Evolutionary conservation across 805 yeast species (phyloP).

Genomic region (Metschnikowia santaceciliae): DNA sequence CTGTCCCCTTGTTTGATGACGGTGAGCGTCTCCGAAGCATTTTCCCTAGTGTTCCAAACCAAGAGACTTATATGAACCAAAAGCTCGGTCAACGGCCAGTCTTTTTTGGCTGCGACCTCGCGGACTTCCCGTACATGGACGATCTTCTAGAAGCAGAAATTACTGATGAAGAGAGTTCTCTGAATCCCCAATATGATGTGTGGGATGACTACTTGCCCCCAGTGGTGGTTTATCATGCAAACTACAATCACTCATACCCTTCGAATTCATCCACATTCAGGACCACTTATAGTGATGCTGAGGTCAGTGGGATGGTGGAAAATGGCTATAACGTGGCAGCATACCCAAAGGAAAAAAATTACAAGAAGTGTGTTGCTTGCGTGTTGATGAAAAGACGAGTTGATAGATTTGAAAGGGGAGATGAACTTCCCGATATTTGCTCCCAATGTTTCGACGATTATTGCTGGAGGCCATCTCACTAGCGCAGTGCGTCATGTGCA

Average conservation of each 20-base stretch:
- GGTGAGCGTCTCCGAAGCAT: background rate
- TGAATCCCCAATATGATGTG: background rate
- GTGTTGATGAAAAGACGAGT: conserved; percentile 45
- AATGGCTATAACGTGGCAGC: conserved; percentile 55
- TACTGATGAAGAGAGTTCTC: conserved; percentile 5
- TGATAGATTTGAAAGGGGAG: background rate
- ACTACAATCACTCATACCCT: conserved; percentile 35
- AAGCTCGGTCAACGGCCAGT: conserved; percentile 26
- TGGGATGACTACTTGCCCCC: conserved; percentile 44
- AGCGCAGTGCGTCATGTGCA: background rate
- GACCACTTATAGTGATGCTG: conserved; percentile 43
- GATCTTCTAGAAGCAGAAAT: background rate
- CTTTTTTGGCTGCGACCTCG: conserved; percentile 42
- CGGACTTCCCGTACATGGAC: conserved; percentile 25
- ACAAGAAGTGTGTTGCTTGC: conserved; percentile 52
- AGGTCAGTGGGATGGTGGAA: conserved; percentile 41
- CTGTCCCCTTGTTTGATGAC: conserved; percentile 7
- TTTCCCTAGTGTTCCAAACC: conserved; percentile 37
- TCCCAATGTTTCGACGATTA: conserved; percentile 9
- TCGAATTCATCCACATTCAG: conserved; percentile 62
- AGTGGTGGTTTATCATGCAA: conserved; percentile 49
- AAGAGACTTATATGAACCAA: conserved; percentile 18
- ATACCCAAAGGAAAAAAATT: conserved; percentile 36
- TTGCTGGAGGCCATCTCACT: conserved; percentile 9
- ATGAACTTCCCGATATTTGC: conserved; percentile 3